Evolutionary conservation across 139 green algal genomes (phyloP).

Genomic region (Chlorella sp.): DNA sequence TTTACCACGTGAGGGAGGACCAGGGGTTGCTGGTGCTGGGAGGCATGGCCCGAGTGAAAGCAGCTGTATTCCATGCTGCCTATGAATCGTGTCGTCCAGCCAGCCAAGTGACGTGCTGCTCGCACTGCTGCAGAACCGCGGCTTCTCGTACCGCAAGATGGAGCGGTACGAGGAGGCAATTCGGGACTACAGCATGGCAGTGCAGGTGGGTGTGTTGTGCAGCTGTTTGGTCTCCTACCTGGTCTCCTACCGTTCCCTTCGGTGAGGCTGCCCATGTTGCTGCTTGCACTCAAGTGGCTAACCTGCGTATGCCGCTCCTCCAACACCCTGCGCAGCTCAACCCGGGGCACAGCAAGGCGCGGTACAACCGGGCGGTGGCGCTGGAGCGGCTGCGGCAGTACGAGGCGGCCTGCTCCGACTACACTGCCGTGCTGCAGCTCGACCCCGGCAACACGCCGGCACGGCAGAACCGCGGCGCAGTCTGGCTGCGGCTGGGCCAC

Average conservation of each 20-base stretch:
- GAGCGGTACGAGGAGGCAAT: conserved; percentile 76
- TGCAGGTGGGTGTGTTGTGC: conserved; percentile 59
- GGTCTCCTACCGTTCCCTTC: too few relatives aligned
- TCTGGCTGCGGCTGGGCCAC: conserved; percentile 40
- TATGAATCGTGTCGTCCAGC: background rate
- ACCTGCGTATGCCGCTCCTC: background rate
- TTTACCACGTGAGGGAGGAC: conserved; percentile 68
- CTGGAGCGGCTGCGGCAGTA: conserved; percentile 56
- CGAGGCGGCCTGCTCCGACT: conserved; percentile 71
- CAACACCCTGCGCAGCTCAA: conserved; percentile 61
- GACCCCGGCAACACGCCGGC: conserved; percentile 81
- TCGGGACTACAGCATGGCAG: conserved; percentile 77
- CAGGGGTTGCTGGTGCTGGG: background rate
- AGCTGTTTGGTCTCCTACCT: too few relatives aligned
- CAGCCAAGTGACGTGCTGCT: background rate
- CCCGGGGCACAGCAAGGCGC: conserved; percentile 66
- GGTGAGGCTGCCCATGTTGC: too few relatives aligned
- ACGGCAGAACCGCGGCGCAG: conserved; percentile 69
- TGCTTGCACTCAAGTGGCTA: background rate
- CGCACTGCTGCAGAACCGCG: conserved; percentile 61
- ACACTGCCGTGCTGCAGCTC: conserved; percentile 69
- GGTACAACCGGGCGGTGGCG: conserved; percentile 28
- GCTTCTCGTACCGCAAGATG: conserved; percentile 87
- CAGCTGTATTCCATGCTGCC: background rate
- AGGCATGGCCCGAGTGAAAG: too few relatives aligned